Evolutionary conservation across 768 basidiomycete species (phyloP), one percentile per base, ranked within the genome.

Genomic region (Gloeopeniophorella convolvens): DNA sequence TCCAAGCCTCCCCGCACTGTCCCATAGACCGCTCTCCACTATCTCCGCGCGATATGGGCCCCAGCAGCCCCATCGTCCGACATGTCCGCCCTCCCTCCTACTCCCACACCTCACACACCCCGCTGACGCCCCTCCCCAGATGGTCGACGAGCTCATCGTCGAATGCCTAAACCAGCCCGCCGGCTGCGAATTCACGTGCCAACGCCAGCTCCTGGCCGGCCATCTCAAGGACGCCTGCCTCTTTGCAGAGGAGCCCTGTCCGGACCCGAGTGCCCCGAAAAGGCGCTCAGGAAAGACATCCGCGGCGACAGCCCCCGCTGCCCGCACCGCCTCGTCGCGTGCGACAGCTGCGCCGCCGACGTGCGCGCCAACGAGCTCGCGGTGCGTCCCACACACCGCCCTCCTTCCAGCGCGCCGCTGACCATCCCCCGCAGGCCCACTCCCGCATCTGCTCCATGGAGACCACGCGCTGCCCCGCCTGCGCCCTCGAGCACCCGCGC

Each of bases 1-100:
- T 94, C 3, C 64, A 66, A 11, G 77, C 85, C 51, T 79, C 82
- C 6, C 70, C 75, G 0, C 81, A 83, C 54, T 95, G 92, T 64
- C 92, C 92, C 10, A 80, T 95, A 26, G 91, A 94, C 66, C 79
- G 92, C 18, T 83, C 79, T 12, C 72, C 80, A 0, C 71, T 94
- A 27, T 66, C 69, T 1, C 48, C 67, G n/a, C 68, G 68, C n/a
- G 80, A 86, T 55, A 68, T 92, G 47, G 60, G 60, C 1, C 79
- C 82, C 15, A 83, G 86, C n/a, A 77, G 81, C 63, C 79, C 84
- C 12, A 82, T 92, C 27, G 73, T 92, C 35, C 78, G 86, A 54
- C 80, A 85, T 53, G 86, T 87, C 55, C 59, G 84, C 71, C 5
- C 42, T 28, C n/a, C n/a, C 20, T 12, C 39, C 20, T 21, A 6